phyloP scores from a whole-genome alignment of 176 grass and related monocot genomes.

The Oryza coarctata region DNA sequence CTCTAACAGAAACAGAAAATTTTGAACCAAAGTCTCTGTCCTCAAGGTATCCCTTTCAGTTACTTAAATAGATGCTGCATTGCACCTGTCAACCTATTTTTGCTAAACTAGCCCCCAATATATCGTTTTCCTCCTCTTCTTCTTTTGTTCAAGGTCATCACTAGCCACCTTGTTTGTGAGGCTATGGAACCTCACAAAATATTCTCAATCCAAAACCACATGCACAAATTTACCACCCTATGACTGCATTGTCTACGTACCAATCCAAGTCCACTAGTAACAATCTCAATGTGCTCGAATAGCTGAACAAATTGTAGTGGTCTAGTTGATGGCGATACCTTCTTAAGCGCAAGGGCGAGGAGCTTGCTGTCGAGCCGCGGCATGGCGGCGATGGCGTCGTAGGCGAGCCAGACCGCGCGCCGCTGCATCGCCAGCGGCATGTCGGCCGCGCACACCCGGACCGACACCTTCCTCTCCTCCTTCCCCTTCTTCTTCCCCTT shows the following conservation, averaged over 20 bases:
- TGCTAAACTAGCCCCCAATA: neutral
- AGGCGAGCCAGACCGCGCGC: constrained; percentile 65
- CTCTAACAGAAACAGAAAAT: neutral
- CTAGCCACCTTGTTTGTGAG: neutral
- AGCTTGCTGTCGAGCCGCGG: constrained; percentile 77
- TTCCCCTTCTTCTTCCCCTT: constrained; percentile 23
- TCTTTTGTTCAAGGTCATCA: neutral
- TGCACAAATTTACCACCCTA: neutral
- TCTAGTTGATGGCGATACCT: constrained; percentile 55
- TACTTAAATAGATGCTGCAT: neutral
- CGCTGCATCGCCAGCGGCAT: constrained; percentile 74
- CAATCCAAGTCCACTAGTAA: constrained; percentile 3
- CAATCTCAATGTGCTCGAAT: neutral
- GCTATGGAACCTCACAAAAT: neutral
- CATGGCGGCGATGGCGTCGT: constrained; percentile 61
- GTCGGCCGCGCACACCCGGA: constrained; percentile 71
- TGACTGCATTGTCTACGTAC: neutral
- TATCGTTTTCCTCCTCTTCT: neutral
- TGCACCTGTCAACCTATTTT: neutral
- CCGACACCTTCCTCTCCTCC: constrained; percentile 39
- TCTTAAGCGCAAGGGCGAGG: constrained; percentile 84
- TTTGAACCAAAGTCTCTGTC: neutral
- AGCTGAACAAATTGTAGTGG: neutral
- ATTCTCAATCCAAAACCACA: neutral
- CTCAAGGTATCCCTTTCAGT: neutral